Percentiles rank a stretch among this genome's conserved stretches.
Conservation (phyloP, 306 rosid genomes). For the Dalbergia cochinchinensis region DNA sequence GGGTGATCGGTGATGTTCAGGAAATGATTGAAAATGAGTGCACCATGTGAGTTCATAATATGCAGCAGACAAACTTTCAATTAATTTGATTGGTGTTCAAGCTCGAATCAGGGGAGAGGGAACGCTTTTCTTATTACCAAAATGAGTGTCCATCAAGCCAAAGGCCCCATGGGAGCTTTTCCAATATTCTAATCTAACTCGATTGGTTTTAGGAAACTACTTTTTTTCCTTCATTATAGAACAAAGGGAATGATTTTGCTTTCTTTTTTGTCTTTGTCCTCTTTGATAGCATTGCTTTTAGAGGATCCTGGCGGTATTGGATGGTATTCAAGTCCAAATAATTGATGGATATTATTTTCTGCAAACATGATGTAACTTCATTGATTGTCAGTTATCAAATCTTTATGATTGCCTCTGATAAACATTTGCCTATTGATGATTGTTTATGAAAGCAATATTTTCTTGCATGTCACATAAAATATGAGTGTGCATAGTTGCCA, state of each 20-base stretch:
- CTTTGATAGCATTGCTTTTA: slow-evolving; percentile 13
- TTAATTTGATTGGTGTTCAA: not conserved
- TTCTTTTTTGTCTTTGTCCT: not conserved
- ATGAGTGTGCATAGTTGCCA: not conserved
- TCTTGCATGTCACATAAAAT: too few relatives aligned
- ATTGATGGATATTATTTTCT: not conserved
- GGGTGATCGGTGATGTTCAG: slow-evolving; percentile 71
- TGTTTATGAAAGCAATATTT: not conserved
- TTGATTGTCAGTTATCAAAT: not conserved
- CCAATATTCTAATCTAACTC: not conserved
- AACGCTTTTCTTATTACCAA: not conserved
- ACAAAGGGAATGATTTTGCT: slow-evolving; percentile 1
- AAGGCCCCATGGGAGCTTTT: not conserved
- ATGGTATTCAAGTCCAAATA: slow-evolving; percentile 23
- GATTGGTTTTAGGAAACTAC: slow-evolving; percentile 10
- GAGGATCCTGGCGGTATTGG: not conserved
- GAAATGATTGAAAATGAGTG: slow-evolving; percentile 74
- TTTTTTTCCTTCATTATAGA: not conserved
- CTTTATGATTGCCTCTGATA: not conserved
- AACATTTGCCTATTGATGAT: not conserved
- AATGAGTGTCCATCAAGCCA: not conserved
- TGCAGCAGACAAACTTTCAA: not conserved
- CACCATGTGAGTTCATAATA: slow-evolving; percentile 39
- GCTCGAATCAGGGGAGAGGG: not conserved
- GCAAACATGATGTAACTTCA: not conserved